Evolutionary conservation across 2,329 filamentous ascomycete species (phyloP).

Genomic region (Scytalidium lignicola): DNA sequence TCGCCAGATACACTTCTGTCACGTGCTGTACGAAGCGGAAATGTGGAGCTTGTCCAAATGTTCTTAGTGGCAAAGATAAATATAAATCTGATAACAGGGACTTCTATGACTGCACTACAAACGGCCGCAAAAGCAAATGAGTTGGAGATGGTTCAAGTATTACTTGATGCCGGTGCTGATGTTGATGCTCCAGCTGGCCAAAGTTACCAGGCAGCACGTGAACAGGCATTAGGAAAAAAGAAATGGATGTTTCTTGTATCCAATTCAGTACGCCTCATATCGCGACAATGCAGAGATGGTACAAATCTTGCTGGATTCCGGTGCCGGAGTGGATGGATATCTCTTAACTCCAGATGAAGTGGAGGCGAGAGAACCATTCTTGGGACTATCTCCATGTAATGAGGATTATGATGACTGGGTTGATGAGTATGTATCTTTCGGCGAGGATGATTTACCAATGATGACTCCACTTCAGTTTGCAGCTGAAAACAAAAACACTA

Average conservation of each 20-base stretch:
- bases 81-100: constrained; percentile 6
- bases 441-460: neutral
- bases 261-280: constrained; percentile 2
- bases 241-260: too few relatives aligned
- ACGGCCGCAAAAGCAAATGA: constrained; percentile 2
- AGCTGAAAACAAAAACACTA: constrained; percentile 1
- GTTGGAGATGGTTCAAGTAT: constrained; percentile 16
- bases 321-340: constrained; percentile 10
- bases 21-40: constrained; percentile 3
- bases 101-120: constrained; percentile 9
- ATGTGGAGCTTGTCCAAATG: constrained; percentile 7
- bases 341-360: neutral
- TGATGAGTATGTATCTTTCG: too few relatives aligned
- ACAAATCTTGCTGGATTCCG: constrained; percentile 8
- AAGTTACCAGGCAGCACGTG: constrained; percentile 5
- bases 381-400: neutral
- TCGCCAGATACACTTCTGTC: constrained; percentile 4
- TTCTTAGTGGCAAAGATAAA: constrained; percentile 6
- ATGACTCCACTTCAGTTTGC: constrained; percentile 10
- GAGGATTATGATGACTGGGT: too few relatives aligned
- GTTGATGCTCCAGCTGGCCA: constrained; percentile 8
- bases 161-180: constrained; percentile 50
- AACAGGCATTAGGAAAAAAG: neutral
- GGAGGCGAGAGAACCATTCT: neutral
- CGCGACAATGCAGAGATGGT: constrained; percentile 10